These are phyloP conservation scores for Globisporangium yorkense DNA, from an alignment of 352 stramenopile genomes.

Conservation along the genomic window DNA sequence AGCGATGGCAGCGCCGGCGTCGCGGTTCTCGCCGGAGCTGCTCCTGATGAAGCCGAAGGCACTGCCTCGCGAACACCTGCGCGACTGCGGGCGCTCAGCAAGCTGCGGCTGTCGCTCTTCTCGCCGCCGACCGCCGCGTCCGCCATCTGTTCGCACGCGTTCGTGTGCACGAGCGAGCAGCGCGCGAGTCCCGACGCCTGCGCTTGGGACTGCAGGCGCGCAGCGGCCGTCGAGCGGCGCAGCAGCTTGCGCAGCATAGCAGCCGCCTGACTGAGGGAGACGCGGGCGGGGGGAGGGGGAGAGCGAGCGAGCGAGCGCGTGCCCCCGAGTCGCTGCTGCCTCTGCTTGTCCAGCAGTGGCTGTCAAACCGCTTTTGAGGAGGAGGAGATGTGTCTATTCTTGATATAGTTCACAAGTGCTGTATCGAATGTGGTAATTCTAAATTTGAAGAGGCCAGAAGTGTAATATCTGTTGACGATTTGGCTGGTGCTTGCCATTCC, in stretches of 20 bases:
- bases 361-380: not conserved
- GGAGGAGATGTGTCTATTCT: too few species aligned
- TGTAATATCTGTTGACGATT: not conserved
- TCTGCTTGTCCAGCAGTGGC: not conserved
- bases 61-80: not conserved
- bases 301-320: not conserved
- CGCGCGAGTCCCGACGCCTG: not conserved
- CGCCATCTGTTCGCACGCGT: constrained; percentile 13
- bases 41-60: not conserved
- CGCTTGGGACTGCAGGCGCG: constrained; percentile 5
- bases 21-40: not conserved
- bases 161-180: constrained; percentile 13
- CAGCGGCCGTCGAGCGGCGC: constrained; percentile 7
- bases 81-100: constrained; percentile 6
- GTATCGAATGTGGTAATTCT: not conserved
- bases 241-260: constrained; percentile 16
- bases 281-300: too few species aligned
- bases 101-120: constrained; percentile 4
- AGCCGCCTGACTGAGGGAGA: not conserved
- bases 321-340: not conserved
- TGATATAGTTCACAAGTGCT: too few species aligned
- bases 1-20: not conserved
- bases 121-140: not conserved
- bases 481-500: not conserved
- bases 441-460: not conserved